Conservation (phyloP, 768 basidiomycete species). For the Pleurotus salmoneostramineus region DNA sequence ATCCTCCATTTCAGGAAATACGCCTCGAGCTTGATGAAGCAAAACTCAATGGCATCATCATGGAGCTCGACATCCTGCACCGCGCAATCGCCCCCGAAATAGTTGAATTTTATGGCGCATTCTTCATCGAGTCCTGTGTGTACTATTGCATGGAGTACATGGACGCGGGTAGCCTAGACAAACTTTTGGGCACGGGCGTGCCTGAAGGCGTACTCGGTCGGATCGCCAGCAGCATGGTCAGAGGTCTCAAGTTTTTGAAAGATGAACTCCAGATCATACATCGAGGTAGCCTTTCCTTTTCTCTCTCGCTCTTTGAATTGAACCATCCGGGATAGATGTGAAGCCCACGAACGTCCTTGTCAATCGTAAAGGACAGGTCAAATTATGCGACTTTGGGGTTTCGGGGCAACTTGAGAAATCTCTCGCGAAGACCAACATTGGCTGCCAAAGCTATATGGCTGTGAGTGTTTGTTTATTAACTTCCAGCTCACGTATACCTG, state of each 20-base stretch:
- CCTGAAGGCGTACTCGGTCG: conserved; percentile 81
- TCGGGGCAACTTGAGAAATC: conserved; percentile 96
- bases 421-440: conserved; percentile 96
- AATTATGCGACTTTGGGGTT: conserved; percentile 98
- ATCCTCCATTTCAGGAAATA: conserved; percentile 70
- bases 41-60: conserved; percentile 93
- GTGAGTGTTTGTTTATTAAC: conserved; percentile 45
- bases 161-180: conserved; percentile 97
- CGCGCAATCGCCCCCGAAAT: conserved; percentile 89
- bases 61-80: conserved; percentile 98
- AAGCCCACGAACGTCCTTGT: conserved; percentile 94
- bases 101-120: conserved; percentile 98
- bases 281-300: conserved; percentile 31
- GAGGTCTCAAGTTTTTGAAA: conserved; percentile 92
- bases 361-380: conserved; percentile 84
- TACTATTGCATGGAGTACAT: conserved; percentile 99
- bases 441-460: conserved; percentile 99
- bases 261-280: conserved; percentile 84
- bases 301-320: background rate
- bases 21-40: conserved; percentile 92
- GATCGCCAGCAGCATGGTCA: conserved; percentile 79
- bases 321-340: conserved; percentile 50
- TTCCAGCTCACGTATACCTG: too few relatives aligned
- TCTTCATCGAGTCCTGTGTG: conserved; percentile 99
- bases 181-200: conserved; percentile 57